These are phyloP conservation scores for Raffaelea ambrosiae DNA, from an alignment of 2,329 filamentous ascomycete species.

Conservation along the genomic window DNA sequence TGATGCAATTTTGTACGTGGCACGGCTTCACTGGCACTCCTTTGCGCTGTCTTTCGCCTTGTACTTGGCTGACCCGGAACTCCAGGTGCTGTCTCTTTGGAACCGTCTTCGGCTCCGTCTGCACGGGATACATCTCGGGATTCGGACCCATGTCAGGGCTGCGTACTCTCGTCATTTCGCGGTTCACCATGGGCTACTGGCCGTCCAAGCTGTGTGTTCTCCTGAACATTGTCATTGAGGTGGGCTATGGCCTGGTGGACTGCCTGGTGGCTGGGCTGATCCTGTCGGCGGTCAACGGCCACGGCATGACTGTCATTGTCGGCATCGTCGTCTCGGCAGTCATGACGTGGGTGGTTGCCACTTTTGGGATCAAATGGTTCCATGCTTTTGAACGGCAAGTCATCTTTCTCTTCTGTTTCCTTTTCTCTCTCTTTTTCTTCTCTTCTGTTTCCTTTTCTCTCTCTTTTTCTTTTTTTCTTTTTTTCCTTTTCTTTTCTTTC, in stretches of 20 bases:
- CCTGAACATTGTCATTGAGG: conserved; percentile 21
- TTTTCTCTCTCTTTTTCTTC: no score
- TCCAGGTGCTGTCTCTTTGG: conserved; percentile 9
- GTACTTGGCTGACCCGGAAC: neutral
- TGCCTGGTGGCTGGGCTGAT: conserved; percentile 61
- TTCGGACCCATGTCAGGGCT: conserved; percentile 7
- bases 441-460: no score
- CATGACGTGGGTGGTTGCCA: conserved; percentile 55
- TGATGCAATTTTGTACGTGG: conserved; percentile 19
- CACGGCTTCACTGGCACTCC: neutral
- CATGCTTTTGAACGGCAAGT: conserved; percentile 56
- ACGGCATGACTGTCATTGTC: conserved; percentile 51
- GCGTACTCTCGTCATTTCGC: conserved; percentile 14
- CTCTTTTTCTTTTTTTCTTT: no score
- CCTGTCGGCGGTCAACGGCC: conserved; percentile 53
- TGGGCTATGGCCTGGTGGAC: conserved; percentile 41
- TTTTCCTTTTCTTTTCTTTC: no score
- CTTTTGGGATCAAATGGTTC: conserved; percentile 60
- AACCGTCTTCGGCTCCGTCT: conserved; percentile 6
- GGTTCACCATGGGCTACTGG: conserved; percentile 25
- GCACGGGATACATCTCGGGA: conserved; percentile 9
- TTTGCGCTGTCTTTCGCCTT: conserved; percentile 14
- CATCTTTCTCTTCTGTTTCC: conserved; percentile 2
- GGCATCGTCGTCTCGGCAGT: conserved; percentile 58
- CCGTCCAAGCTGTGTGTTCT: conserved; percentile 20